A percentile compares a stretch with the other conserved stretches of the same genome.
Evolutionary conservation across 2,329 filamentous ascomycete species (phyloP).

Genomic region (Aureobasidium sp.): DNA sequence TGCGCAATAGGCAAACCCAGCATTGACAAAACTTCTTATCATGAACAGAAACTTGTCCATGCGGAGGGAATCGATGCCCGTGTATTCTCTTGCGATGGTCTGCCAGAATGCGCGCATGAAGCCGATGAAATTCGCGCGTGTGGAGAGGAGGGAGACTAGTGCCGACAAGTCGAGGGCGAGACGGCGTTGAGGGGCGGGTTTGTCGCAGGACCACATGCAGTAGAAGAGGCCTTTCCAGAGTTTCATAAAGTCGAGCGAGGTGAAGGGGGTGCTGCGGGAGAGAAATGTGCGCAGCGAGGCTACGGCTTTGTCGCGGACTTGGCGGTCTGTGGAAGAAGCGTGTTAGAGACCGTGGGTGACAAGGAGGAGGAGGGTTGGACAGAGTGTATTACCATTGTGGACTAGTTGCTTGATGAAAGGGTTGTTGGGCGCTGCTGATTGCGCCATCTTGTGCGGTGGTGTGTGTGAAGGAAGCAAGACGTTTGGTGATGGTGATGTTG

Average conservation of each 20-base stretch:
- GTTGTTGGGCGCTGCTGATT: slow-evolving; percentile 32
- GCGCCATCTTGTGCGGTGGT: slow-evolving; percentile 4
- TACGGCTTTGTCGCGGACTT: slow-evolving; percentile 43
- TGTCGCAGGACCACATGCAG: slow-evolving; percentile 83
- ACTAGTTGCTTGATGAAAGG: slow-evolving; percentile 79
- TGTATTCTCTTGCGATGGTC: slow-evolving; percentile 46
- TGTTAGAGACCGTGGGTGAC: slow-evolving; percentile 45
- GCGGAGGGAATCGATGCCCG: slow-evolving; percentile 40
- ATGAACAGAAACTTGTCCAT: slow-evolving; percentile 92
- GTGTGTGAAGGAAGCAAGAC: neutral
- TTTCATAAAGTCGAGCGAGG: slow-evolving; percentile 67
- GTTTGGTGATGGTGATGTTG: neutral
- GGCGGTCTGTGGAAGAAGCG: slow-evolving; percentile 37
- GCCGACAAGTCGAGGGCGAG: slow-evolving; percentile 70
- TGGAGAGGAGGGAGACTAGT: slow-evolving; percentile 54
- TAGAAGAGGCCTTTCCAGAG: slow-evolving; percentile 95
- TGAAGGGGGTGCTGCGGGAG: slow-evolving; percentile 52
- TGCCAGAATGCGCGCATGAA: slow-evolving; percentile 45
- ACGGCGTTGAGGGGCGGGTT: slow-evolving; percentile 75
- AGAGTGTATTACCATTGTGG: slow-evolving; percentile 61
- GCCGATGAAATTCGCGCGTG: slow-evolving; percentile 27
- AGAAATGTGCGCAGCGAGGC: slow-evolving; percentile 72
- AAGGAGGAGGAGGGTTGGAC: slow-evolving; percentile 52
- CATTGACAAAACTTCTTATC: slow-evolving; percentile 67
- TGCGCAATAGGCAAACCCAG: slow-evolving; percentile 50